A percentile compares a stretch with the other conserved stretches of the same genome.
phyloP scores from a whole-genome alignment of 768 basidiomycete genomes.

The Phallus indusiatus region DNA sequence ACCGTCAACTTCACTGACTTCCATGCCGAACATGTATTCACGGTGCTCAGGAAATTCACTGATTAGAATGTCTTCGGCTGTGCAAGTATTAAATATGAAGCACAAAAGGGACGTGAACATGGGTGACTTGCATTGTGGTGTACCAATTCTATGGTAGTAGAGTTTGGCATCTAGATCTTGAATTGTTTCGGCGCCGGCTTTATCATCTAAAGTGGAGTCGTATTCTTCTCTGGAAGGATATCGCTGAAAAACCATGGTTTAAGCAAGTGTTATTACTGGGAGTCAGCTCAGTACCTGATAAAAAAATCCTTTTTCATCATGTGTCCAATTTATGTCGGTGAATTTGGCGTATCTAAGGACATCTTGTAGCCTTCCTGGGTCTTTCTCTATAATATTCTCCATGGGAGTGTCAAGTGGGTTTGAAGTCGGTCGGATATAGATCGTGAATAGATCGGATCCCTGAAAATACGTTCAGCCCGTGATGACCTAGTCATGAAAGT shows the following conservation, averaged over 20 bases:
- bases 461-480: slow-evolving; percentile 17
- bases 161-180: slow-evolving; percentile 63
- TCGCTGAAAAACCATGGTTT: slow-evolving; percentile 27
- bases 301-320: slow-evolving; percentile 76
- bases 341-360: slow-evolving; percentile 73
- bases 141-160: slow-evolving; percentile 67
- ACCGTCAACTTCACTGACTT: slow-evolving; percentile 51
- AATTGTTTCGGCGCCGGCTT: slow-evolving; percentile 47
- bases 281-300: slow-evolving; percentile 44
- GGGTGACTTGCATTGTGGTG: slow-evolving; percentile 44
- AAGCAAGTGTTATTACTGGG: background rate
- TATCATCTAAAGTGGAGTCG: slow-evolving; percentile 36
- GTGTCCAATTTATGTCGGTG: slow-evolving; percentile 61
- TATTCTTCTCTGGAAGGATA: slow-evolving; percentile 46
- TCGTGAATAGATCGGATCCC: slow-evolving; percentile 67
- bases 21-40: slow-evolving; percentile 52
- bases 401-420: slow-evolving; percentile 42
- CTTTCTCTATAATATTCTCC: slow-evolving; percentile 41
- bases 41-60: slow-evolving; percentile 55
- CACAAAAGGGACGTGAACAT: background rate
- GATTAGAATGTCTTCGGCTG: slow-evolving; percentile 62
- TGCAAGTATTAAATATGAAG: background rate
- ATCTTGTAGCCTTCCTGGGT: slow-evolving; percentile 48
- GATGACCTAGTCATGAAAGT: slow-evolving; percentile 4
- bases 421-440: slow-evolving; percentile 57